phyloP scores from a whole-genome alignment of 139 green algal species.

The Micractinium conductrix region DNA sequence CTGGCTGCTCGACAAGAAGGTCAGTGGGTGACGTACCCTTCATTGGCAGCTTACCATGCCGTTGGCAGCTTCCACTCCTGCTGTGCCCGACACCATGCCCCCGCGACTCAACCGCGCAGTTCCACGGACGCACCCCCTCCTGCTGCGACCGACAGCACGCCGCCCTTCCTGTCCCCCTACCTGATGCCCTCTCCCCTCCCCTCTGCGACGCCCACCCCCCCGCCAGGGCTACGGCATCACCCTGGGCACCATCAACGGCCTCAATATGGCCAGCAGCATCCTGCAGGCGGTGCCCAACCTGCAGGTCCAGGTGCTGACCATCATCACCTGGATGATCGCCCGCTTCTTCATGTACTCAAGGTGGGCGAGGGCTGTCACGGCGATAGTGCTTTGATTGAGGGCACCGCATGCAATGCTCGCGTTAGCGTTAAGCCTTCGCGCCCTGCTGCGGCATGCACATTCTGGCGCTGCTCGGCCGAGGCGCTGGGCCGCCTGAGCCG shows the following conservation, averaged over 20 bases:
- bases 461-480: too few species aligned
- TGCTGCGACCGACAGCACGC: neutral
- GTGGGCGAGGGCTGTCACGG: too few species aligned
- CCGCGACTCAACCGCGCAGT: neutral
- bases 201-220: too few species aligned
- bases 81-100: too few species aligned
- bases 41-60: neutral
- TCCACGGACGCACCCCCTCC: neutral
- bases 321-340: slow-evolving; percentile 55
- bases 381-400: too few species aligned
- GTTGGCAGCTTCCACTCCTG: too few species aligned
- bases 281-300: slow-evolving; percentile 60
- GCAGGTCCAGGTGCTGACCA: slow-evolving; percentile 55
- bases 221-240: slow-evolving; percentile 63
- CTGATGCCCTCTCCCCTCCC: too few species aligned
- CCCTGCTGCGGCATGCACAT: too few species aligned
- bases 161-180: neutral
- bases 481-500: too few species aligned
- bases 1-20: slow-evolving; percentile 70
- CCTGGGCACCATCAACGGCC: slow-evolving; percentile 60
- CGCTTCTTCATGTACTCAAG: slow-evolving; percentile 71
- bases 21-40: neutral
- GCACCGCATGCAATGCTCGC: too few species aligned
- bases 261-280: slow-evolving; percentile 49
- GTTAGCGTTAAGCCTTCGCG: too few species aligned